phyloP scores from a whole-genome alignment of 75 land plant species.

The Azolla pinnata region DNA sequence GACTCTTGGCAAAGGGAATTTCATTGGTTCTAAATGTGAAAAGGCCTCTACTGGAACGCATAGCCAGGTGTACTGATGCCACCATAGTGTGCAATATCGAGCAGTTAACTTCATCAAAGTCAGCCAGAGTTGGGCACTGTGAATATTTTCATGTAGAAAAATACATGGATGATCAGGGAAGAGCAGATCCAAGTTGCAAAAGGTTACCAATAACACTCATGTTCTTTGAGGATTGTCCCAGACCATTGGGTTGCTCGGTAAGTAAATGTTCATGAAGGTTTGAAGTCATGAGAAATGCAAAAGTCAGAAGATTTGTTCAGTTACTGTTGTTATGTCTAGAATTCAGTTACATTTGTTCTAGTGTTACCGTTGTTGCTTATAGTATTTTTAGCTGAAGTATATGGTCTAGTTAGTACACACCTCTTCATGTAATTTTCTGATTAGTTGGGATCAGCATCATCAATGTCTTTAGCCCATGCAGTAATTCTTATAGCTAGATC shows the following conservation, averaged over 20 bases:
- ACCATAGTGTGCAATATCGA: constrained; percentile 41
- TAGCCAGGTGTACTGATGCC: constrained; percentile 73
- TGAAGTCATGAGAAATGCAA: too few species aligned
- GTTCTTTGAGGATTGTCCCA: constrained; percentile 89
- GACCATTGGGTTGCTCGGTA: constrained; percentile 86
- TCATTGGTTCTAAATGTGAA: constrained; percentile 85
- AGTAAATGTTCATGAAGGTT: neutral
- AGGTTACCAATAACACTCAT: constrained; percentile 51
- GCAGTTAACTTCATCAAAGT: constrained; percentile 19
- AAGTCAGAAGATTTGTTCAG: too few species aligned
- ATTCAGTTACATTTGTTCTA: too few species aligned
- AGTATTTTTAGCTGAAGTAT: neutral
- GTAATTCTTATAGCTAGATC: too few species aligned
- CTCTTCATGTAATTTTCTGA: neutral
- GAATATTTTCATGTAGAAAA: constrained; percentile 57
- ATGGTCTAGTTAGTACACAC: neutral
- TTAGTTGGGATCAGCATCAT: neutral
- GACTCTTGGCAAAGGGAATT: constrained; percentile 55
- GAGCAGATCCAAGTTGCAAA: constrained; percentile 26
- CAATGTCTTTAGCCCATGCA: too few species aligned
- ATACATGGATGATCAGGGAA: constrained; percentile 39
- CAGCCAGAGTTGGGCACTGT: constrained; percentile 56
- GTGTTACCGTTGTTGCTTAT: too few species aligned
- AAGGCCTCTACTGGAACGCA: constrained; percentile 56
- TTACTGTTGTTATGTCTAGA: too few species aligned